Evolutionary conservation across 306 rosid genomes (phyloP).

Genomic region (Albizia julibrissin): DNA sequence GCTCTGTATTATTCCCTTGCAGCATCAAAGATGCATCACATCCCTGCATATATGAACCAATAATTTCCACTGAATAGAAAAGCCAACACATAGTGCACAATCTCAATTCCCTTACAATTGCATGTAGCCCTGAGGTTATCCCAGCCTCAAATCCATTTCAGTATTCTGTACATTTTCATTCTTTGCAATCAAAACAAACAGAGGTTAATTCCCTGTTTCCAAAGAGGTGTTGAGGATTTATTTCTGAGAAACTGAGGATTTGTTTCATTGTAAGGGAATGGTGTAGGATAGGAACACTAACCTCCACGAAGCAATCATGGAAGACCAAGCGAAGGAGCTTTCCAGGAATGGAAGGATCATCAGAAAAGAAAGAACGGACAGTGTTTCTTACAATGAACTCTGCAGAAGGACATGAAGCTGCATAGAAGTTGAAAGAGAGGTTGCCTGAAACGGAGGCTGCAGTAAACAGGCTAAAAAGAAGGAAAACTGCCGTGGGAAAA

Average conservation of each 20-base stretch:
- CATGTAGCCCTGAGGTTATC: background rate
- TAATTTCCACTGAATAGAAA: background rate
- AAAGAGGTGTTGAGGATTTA: background rate
- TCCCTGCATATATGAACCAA: slow-evolving; percentile 51
- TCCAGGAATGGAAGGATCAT: slow-evolving; percentile 79
- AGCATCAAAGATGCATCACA: slow-evolving; percentile 87
- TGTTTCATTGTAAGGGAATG: background rate
- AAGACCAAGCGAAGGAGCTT: slow-evolving; percentile 91
- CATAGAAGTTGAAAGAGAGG: slow-evolving; percentile 73
- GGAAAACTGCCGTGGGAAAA: slow-evolving; percentile 25
- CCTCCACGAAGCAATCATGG: slow-evolving; percentile 97
- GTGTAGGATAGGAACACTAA: slow-evolving; percentile 26
- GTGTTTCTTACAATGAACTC: slow-evolving; percentile 66
- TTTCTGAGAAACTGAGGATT: background rate
- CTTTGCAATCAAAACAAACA: background rate
- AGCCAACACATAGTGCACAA: background rate
- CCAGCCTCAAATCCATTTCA: slow-evolving; percentile 7
- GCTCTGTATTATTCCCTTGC: slow-evolving; percentile 77
- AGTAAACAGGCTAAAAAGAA: slow-evolving; percentile 35
- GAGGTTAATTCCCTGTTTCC: background rate
- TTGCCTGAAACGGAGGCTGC: slow-evolving; percentile 41
- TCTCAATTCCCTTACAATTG: background rate
- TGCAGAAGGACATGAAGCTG: slow-evolving; percentile 72
- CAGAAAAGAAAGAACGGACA: slow-evolving; percentile 61
- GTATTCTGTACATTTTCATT: background rate